Evolutionary conservation across 1,139 yeast species (phyloP), one percentile per base, ranked within the genome.

Genomic region (Yamadazyma jaroonii): DNA sequence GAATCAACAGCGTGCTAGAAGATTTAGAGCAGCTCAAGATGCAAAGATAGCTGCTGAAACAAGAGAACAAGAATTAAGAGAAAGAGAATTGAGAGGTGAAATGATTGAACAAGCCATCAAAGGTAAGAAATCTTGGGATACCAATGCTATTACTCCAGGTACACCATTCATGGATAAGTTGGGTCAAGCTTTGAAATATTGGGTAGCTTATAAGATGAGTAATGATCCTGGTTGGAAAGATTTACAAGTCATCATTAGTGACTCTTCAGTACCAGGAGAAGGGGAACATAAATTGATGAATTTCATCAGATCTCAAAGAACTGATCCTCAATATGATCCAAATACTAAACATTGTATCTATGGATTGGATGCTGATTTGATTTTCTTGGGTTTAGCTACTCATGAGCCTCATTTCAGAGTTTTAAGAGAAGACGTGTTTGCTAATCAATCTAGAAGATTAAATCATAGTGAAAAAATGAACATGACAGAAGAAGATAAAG

Each of bases 281-380:
- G 99, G 99, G 56, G 99, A 92, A 63, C 99, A 92, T 68, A 92
- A 92, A 59, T 84, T 92, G 51, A 94, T 92, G 98, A 86, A 85
- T 49, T 89, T 84, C 55, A 86, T 94, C 49, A 79, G 98, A 52
- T 74, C 83, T 36, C 88, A 86, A 62, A 77, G 96, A 57, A 80
- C 89, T 34, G 90, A 86, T 52, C 84, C 92, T 0, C 86, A 78
- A 55, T 89, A 90, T 60, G 76, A 86, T 52, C 92, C 96, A 27
- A 92, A 94, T 60, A 84, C 90, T 2, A 79, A 86, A 31, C 98
- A 94, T 61, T 89, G 97, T 63, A 81, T 94, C 42, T 94, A 94
- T 61, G 99, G 99, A 28, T 71, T 94, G 48, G 99, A 94, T 66
- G 99, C 99, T 3, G 99, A 94, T 69, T 77, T 94, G 62, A 92